Evolutionary conservation across 805 yeast species (phyloP).

Genomic region (Hyphopichia homilentoma): DNA sequence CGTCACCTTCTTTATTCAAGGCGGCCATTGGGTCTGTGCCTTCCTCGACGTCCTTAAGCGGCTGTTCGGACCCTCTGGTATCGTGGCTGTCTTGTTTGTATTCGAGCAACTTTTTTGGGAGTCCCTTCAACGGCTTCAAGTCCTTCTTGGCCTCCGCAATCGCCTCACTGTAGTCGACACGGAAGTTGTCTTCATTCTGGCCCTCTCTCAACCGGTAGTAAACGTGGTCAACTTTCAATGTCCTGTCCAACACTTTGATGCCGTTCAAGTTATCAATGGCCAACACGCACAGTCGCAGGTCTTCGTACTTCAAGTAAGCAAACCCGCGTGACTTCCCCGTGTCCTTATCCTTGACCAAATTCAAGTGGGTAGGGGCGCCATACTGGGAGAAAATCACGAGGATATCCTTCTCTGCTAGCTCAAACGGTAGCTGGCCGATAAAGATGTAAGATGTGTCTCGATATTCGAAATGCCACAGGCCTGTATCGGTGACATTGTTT

Average conservation of each 20-base stretch:
- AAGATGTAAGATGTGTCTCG: conserved; percentile 70
- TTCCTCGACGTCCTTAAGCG: too few relatives aligned
- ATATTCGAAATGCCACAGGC: conserved; percentile 91
- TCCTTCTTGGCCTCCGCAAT: conserved; percentile 4
- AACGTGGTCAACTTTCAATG: conserved; percentile 66
- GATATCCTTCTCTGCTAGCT: conserved; percentile 71
- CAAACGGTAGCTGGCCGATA: conserved; percentile 68
- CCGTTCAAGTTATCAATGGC: conserved; percentile 92
- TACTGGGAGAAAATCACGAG: conserved; percentile 80
- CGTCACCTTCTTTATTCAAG: conserved; percentile 15
- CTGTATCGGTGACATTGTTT: conserved; percentile 51
- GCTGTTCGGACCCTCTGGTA: too few relatives aligned
- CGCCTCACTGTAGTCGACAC: conserved; percentile 22
- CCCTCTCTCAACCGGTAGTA: conserved; percentile 53
- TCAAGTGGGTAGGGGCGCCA: conserved; percentile 79
- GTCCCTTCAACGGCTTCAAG: conserved; percentile 4
- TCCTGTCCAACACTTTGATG: conserved; percentile 45
- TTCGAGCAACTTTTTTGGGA: conserved; percentile 6
- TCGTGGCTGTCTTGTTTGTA: conserved; percentile 2
- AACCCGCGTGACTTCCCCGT: conserved; percentile 70
- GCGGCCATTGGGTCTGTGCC: conserved; percentile 8
- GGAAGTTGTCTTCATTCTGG: conserved; percentile 44
- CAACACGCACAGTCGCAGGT: conserved; percentile 71
- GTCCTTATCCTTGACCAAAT: conserved; percentile 60
- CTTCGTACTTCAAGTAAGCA: conserved; percentile 80